phyloP scores from a whole-genome alignment of 2,329 filamentous ascomycete genomes.

The Colletotrichum magnum region DNA sequence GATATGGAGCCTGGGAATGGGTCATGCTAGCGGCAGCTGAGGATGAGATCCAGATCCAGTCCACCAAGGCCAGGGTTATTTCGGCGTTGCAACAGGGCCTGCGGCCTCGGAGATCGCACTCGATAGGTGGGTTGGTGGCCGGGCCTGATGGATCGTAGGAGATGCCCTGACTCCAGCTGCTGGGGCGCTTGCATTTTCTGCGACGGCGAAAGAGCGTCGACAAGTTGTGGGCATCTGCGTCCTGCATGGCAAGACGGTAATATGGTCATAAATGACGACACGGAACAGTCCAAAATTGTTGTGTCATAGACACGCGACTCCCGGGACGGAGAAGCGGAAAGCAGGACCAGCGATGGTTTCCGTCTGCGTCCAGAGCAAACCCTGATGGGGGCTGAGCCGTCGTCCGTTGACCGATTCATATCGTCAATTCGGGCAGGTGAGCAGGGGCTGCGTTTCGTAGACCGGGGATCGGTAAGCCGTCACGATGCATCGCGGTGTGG shows the following conservation, averaged over 20 bases:
- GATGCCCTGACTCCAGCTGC: slow-evolving; percentile 6
- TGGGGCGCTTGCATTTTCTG: slow-evolving; percentile 12
- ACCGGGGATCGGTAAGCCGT: neutral
- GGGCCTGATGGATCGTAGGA: neutral
- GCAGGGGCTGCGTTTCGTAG: neutral
- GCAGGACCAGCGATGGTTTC: neutral
- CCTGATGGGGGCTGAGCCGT: neutral
- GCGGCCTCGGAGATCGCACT: slow-evolving; percentile 13
- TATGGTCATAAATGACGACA: slow-evolving; percentile 31
- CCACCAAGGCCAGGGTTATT: slow-evolving; percentile 8
- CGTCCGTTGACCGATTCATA: neutral
- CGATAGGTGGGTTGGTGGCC: neutral
- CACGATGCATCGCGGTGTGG: neutral
- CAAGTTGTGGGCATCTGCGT: slow-evolving; percentile 18
- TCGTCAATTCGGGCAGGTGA: slow-evolving; percentile 5
- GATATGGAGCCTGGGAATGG: slow-evolving; percentile 8
- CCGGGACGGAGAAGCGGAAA: slow-evolving; percentile 4
- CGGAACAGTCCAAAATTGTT: neutral
- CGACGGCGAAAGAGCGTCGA: slow-evolving; percentile 15
- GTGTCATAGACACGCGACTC: slow-evolving; percentile 6
- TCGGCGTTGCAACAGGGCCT: slow-evolving; percentile 1
- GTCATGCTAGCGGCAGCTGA: slow-evolving; percentile 8
- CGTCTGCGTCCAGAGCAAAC: neutral
- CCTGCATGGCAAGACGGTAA: slow-evolving; percentile 23
- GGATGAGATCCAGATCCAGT: slow-evolving; percentile 15